Evolutionary conservation across 495 filamentous ascomycete species (phyloP), one percentile per base, ranked within the genome.

Genomic region (Aspergillus sclerotioniger): DNA sequence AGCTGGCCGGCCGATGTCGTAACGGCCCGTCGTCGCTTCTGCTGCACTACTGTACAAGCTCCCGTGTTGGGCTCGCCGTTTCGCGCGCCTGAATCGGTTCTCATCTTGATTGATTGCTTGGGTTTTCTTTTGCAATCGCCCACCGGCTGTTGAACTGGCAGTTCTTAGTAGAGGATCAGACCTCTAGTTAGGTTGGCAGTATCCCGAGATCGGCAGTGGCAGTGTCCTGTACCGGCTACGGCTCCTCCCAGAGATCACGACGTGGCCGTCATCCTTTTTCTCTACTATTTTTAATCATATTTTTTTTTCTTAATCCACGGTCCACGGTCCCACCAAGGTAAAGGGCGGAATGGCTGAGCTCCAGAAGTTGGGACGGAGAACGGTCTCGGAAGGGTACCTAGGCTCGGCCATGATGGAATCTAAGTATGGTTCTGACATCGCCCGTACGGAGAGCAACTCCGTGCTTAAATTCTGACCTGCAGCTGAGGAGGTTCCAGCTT

Each of bases 201-300:
- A 59, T 68, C 63, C 72, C 71, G 71, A 68, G 73, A 74, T 76
- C 73, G 69, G 71, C 71, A 63, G 67, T 67, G 64, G 62, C 65
- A 65, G 65, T 70, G 71, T 68, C 62, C 48, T 45, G 57, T 28
- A 55, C 37, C 13, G 37, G 37, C 37, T 13, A 20, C 15, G 25
- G 44, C 32, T 53, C 51, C 32, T 53, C 51, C 47, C 47, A 58
- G 52, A 60, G 57, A 57, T 57, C 53, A 54, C 57, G 50, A 63
- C 58, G 47, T 59, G 58, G 59, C 49, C 39, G 33, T 53, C 39
- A 45, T 57, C 50, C 46, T 25, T 25, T 25, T 25, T 25, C 25
- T 25, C 25, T 25, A 25, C 5, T 25, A 25, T 25, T 25, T 25
- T 25, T 25, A 25, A 3, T 25, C 5, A 2, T 25, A 25, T 25